Evolutionary conservation across 108 stramenopile genomes (phyloP).

Genomic region (Heterococcus sp.): DNA sequence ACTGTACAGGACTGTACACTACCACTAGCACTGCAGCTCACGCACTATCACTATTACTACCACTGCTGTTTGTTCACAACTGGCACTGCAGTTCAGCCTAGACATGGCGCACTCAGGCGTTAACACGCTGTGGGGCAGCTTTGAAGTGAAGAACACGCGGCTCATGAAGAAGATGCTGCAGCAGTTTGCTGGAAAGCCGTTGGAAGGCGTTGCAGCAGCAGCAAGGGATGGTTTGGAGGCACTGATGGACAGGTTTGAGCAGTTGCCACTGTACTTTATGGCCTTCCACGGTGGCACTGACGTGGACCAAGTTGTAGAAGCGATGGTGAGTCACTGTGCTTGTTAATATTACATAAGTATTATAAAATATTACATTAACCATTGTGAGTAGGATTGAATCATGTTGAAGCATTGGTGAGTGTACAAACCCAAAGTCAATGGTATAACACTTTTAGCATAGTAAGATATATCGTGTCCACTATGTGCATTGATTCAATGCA

Average conservation of each 20-base stretch:
- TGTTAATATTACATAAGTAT: not conserved
- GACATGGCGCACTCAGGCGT: conserved; percentile 85
- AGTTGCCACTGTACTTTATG: conserved; percentile 85
- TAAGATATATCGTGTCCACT: too few relatives aligned
- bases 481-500: too few relatives aligned
- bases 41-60: too few relatives aligned
- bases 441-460: too few relatives aligned
- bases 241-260: conserved; percentile 76
- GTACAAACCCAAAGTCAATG: too few relatives aligned
- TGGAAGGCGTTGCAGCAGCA: conserved; percentile 47
- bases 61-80: not conserved
- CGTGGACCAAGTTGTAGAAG: conserved; percentile 86
- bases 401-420: too few relatives aligned
- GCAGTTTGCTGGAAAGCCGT: conserved; percentile 71
- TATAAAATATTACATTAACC: too few relatives aligned
- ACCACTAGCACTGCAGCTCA: too few relatives aligned
- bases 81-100: conserved; percentile 68
- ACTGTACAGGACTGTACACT: too few relatives aligned
- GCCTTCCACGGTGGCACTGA: conserved; percentile 90
- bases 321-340: conserved; percentile 60
- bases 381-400: too few relatives aligned
- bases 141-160: conserved; percentile 88
- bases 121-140: conserved; percentile 89
- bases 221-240: conserved; percentile 49
- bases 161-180: conserved; percentile 85